Conservation (phyloP, 192 early-diverging fungal species). For the Coemansia sp. region DNA sequence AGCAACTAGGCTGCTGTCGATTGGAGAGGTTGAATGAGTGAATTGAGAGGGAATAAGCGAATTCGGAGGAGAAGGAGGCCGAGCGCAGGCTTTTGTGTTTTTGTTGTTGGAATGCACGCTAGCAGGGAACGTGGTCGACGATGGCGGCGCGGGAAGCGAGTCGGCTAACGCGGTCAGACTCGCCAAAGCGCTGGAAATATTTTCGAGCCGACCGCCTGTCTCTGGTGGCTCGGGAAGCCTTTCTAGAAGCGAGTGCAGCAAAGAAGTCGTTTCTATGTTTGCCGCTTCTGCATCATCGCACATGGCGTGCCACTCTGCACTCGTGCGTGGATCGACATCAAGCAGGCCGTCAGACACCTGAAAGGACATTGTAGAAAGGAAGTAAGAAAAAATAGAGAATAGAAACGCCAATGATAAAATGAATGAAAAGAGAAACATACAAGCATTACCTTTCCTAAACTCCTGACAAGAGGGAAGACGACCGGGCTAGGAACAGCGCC, state of each 20-base stretch:
- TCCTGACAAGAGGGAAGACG: not conserved
- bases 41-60: not conserved
- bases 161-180: conserved; percentile 32
- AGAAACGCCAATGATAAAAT: not conserved
- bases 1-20: not conserved
- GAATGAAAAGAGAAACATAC: not conserved
- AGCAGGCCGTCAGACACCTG: not conserved
- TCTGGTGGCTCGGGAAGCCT: conserved; percentile 41
- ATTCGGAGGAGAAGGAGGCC: not conserved
- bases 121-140: not conserved
- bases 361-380: not conserved
- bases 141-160: conserved; percentile 25
- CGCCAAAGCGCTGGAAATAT: not conserved
- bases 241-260: conserved; percentile 46
- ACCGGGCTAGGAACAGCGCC: not conserved
- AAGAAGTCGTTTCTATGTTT: not conserved
- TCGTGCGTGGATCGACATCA: not conserved
- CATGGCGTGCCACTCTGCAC: not conserved
- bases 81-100: not conserved
- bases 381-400: not conserved
- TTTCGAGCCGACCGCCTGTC: not conserved
- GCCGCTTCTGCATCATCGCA: not conserved
- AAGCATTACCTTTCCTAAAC: not conserved
- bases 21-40: not conserved
- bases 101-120: not conserved